Evolutionary conservation across 2,329 filamentous ascomycete genomes (phyloP).

Genomic region (Blumeriella jaapii): DNA sequence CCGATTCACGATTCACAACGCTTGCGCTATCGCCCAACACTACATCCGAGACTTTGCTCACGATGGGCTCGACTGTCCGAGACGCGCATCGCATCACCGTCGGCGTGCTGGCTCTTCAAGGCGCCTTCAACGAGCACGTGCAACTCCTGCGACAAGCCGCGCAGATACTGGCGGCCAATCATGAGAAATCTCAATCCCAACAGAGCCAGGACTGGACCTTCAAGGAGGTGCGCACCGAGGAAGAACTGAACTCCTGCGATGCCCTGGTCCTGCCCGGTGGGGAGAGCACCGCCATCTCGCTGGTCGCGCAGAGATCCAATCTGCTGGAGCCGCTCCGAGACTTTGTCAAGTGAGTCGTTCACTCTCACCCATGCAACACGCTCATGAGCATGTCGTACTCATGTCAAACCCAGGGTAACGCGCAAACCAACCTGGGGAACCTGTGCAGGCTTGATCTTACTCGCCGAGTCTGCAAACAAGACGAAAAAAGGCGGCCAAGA

Average conservation of each 20-base stretch:
- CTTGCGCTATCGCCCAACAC: no score
- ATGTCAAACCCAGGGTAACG: constrained; percentile 42
- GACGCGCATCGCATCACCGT: constrained; percentile 38
- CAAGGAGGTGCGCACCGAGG: constrained; percentile 66
- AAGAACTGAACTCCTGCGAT: constrained; percentile 62
- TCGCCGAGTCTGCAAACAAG: constrained; percentile 77
- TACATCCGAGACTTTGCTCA: no score
- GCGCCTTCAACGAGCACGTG: constrained; percentile 84
- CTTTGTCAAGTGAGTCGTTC: constrained; percentile 69
- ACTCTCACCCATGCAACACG: no score
- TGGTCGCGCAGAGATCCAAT: constrained; percentile 72
- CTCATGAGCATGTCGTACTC: constrained; percentile 7
- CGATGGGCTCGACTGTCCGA: constrained; percentile 12
- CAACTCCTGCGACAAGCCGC: constrained; percentile 61
- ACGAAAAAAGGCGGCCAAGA: constrained; percentile 89
- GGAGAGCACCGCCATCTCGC: constrained; percentile 86
- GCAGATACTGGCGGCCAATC: constrained; percentile 30
- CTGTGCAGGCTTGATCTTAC: constrained; percentile 84
- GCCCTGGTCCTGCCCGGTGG: constrained; percentile 86
- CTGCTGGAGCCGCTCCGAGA: constrained; percentile 74
- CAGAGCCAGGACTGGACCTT: constrained; percentile 37
- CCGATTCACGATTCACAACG: no score
- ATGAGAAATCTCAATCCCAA: no score
- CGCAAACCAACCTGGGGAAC: constrained; percentile 89
- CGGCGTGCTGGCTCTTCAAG: constrained; percentile 68